phyloP scores from a whole-genome alignment of 805 yeast species.

The Debaryomyces tyrocola region DNA sequence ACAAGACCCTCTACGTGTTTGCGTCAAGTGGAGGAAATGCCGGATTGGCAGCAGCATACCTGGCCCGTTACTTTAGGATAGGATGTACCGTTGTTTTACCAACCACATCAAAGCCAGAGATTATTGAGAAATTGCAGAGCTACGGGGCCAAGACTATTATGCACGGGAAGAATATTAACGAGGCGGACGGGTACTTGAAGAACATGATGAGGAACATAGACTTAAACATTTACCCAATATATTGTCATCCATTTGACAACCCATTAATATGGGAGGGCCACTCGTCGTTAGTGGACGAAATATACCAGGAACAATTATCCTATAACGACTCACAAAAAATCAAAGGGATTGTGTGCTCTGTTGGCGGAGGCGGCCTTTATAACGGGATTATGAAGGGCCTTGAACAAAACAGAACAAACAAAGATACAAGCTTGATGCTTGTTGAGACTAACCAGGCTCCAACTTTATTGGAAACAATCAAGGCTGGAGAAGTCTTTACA shows the following conservation, averaged over 20 bases:
- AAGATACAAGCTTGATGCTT: constrained; percentile 32
- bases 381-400: constrained; percentile 52
- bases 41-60: constrained; percentile 54
- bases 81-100: constrained; percentile 68
- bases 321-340: constrained; percentile 20
- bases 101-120: constrained; percentile 42
- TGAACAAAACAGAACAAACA: constrained; percentile 19
- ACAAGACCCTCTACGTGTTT: constrained; percentile 38
- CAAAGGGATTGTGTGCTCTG: constrained; percentile 51
- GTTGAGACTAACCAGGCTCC: constrained; percentile 68
- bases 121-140: constrained; percentile 43
- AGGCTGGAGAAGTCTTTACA: constrained; percentile 42
- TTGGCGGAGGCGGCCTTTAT: constrained; percentile 61
- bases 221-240: constrained; percentile 35
- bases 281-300: constrained; percentile 46
- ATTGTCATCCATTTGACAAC: constrained; percentile 57
- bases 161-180: constrained; percentile 47
- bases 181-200: constrained; percentile 48
- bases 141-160: constrained; percentile 54
- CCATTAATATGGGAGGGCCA: constrained; percentile 58
- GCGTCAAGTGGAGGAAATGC: constrained; percentile 61
- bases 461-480: constrained; percentile 52
- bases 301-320: constrained; percentile 27
- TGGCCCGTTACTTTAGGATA: constrained; percentile 36
- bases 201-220: constrained; percentile 19